Base-by-base conservation (phyloP, 2,329 filamentous ascomycete genomes). In the Whalleya microplaca region DNA sequence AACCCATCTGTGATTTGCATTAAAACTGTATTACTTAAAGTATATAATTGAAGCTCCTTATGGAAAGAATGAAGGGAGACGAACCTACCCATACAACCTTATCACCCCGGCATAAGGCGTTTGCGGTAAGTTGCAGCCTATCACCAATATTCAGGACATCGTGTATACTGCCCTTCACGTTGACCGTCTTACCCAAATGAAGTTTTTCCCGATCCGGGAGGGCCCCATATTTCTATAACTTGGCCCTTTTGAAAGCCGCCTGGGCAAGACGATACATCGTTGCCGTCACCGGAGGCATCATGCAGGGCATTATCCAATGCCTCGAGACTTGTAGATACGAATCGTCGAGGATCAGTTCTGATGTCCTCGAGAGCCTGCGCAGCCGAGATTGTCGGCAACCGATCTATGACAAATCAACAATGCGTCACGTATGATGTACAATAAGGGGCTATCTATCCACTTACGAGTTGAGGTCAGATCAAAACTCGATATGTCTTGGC, bases 181-280 rank as follows among this genome's bases (percentile, higher is more conserved):
- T 29, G 16, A 29, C 5, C 3, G 45, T 75, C 84, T 75, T 79
- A 94, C 90, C 88, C 90, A 65, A 97, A 78, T 12, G 88, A 81
- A 3, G 92, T 96, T 79, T 96, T 97, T 27, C 93, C 94, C 21
- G 84, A 84, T 1, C 92, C 93, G 8, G 91, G 89, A 10, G 93
- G 92, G 0, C 94, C 94, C 83, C 91, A 96, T 48, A 96, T 77
- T 73, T 98, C 94, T 2, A 90, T 90, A 42, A 96, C 81, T 71
- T 92, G 90, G 14, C 92, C 91, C 54, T 87, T 84, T 58, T 82
- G 82, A 46, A 96, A 78, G 3, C 92, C 92, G 18, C 82, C 80
- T 51, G 58, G 62, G 9, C 48, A 52, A 27, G 56, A 44, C 21
- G 48, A 51, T n/a, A 20, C 51, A 48, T 53, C 51, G 41, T 27